phyloP scores from a whole-genome alignment of 2,329 filamentous ascomycete genomes.

The Exutisphaerella laricina region DNA sequence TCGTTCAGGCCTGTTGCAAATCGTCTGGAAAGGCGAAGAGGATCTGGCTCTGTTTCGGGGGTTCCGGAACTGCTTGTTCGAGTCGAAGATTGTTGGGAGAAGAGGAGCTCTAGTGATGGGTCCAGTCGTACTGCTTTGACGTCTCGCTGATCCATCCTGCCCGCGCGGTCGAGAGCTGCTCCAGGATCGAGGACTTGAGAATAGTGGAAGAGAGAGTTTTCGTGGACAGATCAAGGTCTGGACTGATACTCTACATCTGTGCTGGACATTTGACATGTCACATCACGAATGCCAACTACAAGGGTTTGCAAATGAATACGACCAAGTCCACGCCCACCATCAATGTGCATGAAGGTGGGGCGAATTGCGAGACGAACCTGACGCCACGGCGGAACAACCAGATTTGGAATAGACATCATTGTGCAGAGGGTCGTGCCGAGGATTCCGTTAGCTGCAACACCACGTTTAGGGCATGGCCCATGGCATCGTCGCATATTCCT shows the following conservation, averaged over 20 bases:
- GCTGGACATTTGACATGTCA: background rate
- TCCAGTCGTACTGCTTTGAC: background rate
- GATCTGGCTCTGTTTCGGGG: slow-evolving; percentile 5
- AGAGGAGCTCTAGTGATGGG: slow-evolving; percentile 2
- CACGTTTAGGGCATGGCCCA: background rate
- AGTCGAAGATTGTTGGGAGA: slow-evolving; percentile 1
- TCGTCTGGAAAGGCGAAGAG: background rate
- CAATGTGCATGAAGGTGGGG: background rate
- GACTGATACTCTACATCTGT: background rate
- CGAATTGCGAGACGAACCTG: background rate
- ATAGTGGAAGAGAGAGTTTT: background rate
- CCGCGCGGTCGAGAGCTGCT: background rate
- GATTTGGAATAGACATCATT: background rate
- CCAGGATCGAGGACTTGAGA: background rate
- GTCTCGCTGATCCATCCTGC: background rate
- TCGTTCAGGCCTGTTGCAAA: slow-evolving; percentile 5
- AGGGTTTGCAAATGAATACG: background rate
- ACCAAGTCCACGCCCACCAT: background rate
- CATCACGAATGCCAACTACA: background rate
- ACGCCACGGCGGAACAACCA: background rate
- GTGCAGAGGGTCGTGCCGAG: background rate
- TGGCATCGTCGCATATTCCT: no score
- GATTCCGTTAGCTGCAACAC: background rate
- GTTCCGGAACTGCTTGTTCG: background rate
- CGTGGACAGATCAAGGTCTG: background rate